Evolutionary conservation across 1,284 basidiomycete species (phyloP).

Genomic region (Spongiforma sp.): DNA sequence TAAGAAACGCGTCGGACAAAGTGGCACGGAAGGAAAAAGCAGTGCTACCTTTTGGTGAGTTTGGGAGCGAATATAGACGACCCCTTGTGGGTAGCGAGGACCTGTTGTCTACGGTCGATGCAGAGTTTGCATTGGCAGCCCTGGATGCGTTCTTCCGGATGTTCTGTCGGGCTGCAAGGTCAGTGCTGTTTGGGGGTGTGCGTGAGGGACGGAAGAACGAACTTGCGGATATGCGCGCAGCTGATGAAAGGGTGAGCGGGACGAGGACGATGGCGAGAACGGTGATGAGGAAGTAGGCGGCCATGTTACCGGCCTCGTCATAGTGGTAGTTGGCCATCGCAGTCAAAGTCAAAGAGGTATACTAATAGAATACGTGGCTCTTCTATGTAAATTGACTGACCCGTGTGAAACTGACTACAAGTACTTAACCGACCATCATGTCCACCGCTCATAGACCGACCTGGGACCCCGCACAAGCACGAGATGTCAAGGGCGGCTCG

Average conservation of each 20-base stretch:
- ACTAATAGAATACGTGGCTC: neutral
- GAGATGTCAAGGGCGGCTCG: conserved; percentile 85
- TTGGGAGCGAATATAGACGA: conserved; percentile 48
- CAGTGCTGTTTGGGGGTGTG: neutral
- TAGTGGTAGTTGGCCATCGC: conserved; percentile 79
- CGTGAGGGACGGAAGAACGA: neutral
- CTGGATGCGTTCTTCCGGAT: conserved; percentile 26
- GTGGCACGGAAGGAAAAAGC: conserved; percentile 11
- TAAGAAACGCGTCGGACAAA: conserved; percentile 15
- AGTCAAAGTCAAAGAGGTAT: neutral
- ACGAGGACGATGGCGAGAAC: conserved; percentile 83
- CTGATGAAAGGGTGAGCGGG: conserved; percentile 69
- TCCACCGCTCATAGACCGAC: conserved; percentile 89
- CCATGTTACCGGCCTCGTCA: conserved; percentile 90
- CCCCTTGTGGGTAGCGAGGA: conserved; percentile 50
- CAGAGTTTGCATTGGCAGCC: conserved; percentile 78
- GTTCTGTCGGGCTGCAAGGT: conserved; percentile 31
- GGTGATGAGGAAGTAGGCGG: conserved; percentile 88
- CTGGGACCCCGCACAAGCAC: conserved; percentile 90
- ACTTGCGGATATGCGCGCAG: conserved; percentile 48
- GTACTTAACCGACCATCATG: too few species aligned
- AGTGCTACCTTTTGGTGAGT: conserved; percentile 54
- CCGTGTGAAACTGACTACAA: too few species aligned
- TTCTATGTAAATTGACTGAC: too few species aligned
- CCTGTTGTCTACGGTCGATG: conserved; percentile 55